A percentile compares a stretch with the other conserved stretches of the same genome.
Conservation (phyloP, 371 early-diverging fungal genomes). For the Mucor sp. region DNA sequence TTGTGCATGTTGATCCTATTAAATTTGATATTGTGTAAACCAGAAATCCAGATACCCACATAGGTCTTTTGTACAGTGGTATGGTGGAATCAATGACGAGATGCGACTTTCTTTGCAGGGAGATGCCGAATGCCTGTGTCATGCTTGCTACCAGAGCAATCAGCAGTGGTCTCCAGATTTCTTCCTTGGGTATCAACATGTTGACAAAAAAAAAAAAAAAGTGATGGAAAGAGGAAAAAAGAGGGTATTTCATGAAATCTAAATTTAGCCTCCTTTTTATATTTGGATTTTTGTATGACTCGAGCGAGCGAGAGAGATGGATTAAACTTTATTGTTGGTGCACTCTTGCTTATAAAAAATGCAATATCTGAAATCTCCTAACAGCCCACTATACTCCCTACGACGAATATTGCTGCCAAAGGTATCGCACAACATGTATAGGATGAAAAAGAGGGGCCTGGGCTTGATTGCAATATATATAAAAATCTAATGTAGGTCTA, state of each 20-base stretch:
- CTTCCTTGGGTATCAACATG: slow-evolving; percentile 6
- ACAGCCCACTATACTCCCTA: background rate
- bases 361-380: slow-evolving; percentile 1
- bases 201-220: background rate
- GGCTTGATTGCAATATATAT: background rate
- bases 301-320: background rate
- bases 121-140: slow-evolving; percentile 74
- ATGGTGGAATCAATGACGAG: slow-evolving; percentile 37
- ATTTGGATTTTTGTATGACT: background rate
- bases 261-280: background rate
- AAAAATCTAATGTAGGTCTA: background rate
- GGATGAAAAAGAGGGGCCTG: background rate
- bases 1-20: slow-evolving; percentile 73
- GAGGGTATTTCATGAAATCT: background rate
- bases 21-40: slow-evolving; percentile 73
- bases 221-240: slow-evolving; percentile 10
- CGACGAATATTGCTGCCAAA: background rate
- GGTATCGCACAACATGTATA: background rate
- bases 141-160: slow-evolving; percentile 49
- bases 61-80: slow-evolving; percentile 48
- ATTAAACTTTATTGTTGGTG: background rate
- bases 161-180: slow-evolving; percentile 38
- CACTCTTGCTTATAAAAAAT: background rate
- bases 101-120: slow-evolving; percentile 71
- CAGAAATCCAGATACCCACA: slow-evolving; percentile 59